Conservation (phyloP, 2,329 filamentous ascomycete genomes). For the Calonectria pauciramosa region DNA sequence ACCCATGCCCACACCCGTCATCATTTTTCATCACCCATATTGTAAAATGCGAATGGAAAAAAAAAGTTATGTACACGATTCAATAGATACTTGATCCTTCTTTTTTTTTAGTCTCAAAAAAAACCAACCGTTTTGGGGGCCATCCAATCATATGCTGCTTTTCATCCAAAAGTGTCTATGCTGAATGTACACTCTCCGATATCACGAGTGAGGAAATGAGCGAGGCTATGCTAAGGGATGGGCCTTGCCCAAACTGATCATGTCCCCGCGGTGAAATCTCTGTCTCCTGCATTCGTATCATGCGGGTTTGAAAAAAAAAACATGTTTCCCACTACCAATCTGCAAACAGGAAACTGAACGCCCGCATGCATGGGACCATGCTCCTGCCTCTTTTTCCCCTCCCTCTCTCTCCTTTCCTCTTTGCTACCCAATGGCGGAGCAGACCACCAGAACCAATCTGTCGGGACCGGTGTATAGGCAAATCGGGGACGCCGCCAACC, state of each 20-base stretch:
- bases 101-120: not conserved
- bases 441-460: constrained; percentile 16
- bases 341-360: not conserved
- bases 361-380: not conserved
- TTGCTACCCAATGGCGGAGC: constrained; percentile 4
- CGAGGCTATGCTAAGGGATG: not conserved
- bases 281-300: not conserved
- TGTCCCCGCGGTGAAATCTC: not conserved
- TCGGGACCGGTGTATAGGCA: constrained; percentile 8
- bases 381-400: not conserved
- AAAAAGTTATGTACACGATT: not conserved
- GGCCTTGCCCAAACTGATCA: not conserved
- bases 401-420: not conserved
- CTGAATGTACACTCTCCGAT: not conserved
- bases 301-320: not conserved
- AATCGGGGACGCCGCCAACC: constrained; percentile 14
- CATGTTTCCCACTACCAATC: not conserved
- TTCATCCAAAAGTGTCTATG: not conserved
- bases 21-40: not conserved
- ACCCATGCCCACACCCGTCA: not conserved
- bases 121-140: not conserved
- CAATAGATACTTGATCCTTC: not conserved
- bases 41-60: too few relatives aligned
- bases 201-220: not conserved
- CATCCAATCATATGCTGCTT: not conserved